phyloP scores from a whole-genome alignment of 305 asterid species.

The Withania somnifera region DNA sequence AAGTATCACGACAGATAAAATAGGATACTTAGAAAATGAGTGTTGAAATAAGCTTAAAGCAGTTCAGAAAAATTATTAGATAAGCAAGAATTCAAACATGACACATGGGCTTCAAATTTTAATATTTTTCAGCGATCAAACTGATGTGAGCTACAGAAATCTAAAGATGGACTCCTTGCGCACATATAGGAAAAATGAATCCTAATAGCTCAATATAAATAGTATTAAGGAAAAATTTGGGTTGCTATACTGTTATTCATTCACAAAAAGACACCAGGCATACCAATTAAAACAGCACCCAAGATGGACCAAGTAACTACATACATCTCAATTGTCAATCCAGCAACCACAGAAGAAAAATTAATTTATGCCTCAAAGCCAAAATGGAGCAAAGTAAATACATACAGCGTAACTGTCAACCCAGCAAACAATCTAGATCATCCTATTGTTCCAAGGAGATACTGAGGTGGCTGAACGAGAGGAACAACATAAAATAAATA shows the following conservation, averaged over 20 bases:
- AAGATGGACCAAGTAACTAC: not conserved
- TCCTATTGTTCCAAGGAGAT: not conserved
- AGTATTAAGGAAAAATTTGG: not conserved
- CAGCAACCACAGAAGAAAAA: not conserved
- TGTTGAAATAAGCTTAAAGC: not conserved
- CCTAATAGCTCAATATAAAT: too few relatives aligned
- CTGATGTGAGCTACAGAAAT: too few relatives aligned
- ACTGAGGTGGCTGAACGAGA: not conserved
- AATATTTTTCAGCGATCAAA: not conserved
- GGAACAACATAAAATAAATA: not conserved
- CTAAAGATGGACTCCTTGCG: too few relatives aligned
- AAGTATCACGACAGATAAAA: not conserved
- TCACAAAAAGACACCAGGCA: not conserved
- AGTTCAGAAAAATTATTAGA: not conserved
- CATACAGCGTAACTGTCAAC: not conserved
- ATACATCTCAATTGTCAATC: not conserved
- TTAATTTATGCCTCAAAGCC: not conserved
- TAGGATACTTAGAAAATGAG: not conserved
- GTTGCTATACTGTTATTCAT: not conserved
- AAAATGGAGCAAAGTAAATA: not conserved
- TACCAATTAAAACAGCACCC: not conserved
- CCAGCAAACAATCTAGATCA: not conserved
- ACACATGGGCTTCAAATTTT: not conserved
- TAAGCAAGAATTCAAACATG: not conserved
- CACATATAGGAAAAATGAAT: too few relatives aligned